These are phyloP conservation scores for Datura wrightii DNA, from an alignment of 257 asterid species.

Conservation along the genomic window DNA sequence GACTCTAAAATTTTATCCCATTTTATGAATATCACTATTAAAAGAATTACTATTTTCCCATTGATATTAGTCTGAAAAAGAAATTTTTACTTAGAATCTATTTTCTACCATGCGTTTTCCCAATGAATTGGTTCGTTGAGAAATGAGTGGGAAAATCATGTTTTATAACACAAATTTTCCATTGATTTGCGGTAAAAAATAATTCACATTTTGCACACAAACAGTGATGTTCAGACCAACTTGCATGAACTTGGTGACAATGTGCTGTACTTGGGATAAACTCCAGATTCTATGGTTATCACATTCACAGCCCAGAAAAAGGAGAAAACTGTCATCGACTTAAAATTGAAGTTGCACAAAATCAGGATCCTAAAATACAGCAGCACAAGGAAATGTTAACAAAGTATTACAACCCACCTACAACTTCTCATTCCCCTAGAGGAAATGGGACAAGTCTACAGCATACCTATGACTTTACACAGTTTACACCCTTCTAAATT, in stretches of 20 bases:
- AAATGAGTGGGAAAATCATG: no score
- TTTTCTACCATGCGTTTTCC: no score
- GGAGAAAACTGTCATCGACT: background rate
- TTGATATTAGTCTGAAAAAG: no score
- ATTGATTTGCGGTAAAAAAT: background rate
- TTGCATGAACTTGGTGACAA: background rate
- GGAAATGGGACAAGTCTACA: background rate
- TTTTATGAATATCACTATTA: no score
- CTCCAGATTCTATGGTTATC: background rate
- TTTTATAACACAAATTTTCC: no score
- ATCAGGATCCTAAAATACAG: background rate
- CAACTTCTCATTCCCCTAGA: background rate
- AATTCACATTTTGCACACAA: background rate
- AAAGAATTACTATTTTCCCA: no score
- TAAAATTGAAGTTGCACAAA: background rate
- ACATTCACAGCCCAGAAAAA: background rate
- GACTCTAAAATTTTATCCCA: no score
- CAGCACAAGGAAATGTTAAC: background rate
- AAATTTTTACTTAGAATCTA: no score
- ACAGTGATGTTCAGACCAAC: background rate
- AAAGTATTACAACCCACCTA: background rate
- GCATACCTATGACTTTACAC: slow-evolving; percentile 22
- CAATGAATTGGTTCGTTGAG: no score
- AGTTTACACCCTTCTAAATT: background rate
- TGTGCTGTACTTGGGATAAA: background rate